These are phyloP conservation scores for Cladosporium sp. DNA, from an alignment of 2,329 filamentous ascomycete genomes.

Conservation along the genomic window DNA sequence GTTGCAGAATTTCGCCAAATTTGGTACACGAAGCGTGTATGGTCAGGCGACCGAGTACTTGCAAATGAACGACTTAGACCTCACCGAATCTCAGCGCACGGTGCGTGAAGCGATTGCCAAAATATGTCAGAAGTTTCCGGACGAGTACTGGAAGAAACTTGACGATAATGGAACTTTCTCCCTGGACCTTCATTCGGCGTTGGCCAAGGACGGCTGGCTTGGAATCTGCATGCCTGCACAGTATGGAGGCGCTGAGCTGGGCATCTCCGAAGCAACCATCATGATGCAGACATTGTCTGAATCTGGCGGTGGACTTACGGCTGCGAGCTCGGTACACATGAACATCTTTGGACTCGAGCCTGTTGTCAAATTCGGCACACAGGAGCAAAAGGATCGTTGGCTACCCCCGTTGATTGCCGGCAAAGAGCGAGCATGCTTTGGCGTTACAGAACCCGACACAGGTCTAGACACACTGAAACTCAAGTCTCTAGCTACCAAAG, in stretches of 20 bases:
- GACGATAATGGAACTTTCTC: conserved; percentile 45
- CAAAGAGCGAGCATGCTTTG: conserved; percentile 46
- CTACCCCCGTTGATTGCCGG: conserved; percentile 45
- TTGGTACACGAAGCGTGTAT: no score
- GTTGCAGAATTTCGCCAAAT: no score
- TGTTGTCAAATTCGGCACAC: conserved; percentile 47
- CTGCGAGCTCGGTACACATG: conserved; percentile 49
- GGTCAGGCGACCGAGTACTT: conserved; percentile 24
- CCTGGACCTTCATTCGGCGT: conserved; percentile 43
- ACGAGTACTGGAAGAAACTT: conserved; percentile 46
- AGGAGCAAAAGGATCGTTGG: conserved; percentile 46
- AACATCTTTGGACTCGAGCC: conserved; percentile 52
- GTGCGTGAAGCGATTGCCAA: conserved; percentile 49
- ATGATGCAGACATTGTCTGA: conserved; percentile 54
- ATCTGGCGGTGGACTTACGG: conserved; percentile 47
- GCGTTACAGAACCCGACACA: conserved; percentile 48
- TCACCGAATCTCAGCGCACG: conserved; percentile 44
- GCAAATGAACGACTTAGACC: conserved; percentile 65
- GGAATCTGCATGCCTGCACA: conserved; percentile 48
- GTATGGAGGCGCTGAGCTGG: conserved; percentile 48
- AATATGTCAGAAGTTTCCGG: conserved; percentile 46
- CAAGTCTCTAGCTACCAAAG: conserved; percentile 41
- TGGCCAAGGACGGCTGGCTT: conserved; percentile 48
- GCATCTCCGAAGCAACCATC: conserved; percentile 46
- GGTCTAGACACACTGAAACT: conserved; percentile 48